Conservation (phyloP, 2,329 filamentous ascomycete species). For the Fusarium staphyleae region DNA sequence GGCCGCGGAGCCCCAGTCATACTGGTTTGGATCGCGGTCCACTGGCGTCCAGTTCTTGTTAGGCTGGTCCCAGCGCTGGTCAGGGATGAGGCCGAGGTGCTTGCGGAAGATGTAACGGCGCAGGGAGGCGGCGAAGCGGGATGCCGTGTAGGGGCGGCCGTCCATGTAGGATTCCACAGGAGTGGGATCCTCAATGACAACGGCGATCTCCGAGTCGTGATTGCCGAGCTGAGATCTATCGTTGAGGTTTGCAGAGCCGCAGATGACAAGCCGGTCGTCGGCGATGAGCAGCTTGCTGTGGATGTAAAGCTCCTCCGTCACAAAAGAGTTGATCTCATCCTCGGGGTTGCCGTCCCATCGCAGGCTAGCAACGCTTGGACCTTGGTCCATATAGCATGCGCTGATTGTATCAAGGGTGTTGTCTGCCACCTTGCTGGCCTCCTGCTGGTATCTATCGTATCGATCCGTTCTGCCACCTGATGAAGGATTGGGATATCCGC, state of each 20-base stretch:
- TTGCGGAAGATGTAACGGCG: conserved; percentile 89
- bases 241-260: conserved; percentile 70
- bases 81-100: conserved; percentile 82
- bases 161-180: conserved; percentile 76
- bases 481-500: not conserved
- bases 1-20: conserved; percentile 73
- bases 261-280: conserved; percentile 83
- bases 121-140: conserved; percentile 78
- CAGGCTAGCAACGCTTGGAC: conserved; percentile 68
- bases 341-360: conserved; percentile 64
- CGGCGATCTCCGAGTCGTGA: conserved; percentile 90
- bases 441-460: conserved; percentile 76
- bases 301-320: conserved; percentile 68
- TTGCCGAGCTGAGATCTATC: conserved; percentile 77
- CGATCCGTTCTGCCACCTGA: conserved; percentile 46
- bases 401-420: conserved; percentile 77
- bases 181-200: conserved; percentile 81
- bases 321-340: conserved; percentile 65
- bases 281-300: conserved; percentile 78
- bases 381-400: conserved; percentile 82
- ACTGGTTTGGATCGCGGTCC: conserved; percentile 72
- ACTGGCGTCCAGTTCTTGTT: conserved; percentile 81
- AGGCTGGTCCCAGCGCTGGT: conserved; percentile 72
- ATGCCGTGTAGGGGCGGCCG: conserved; percentile 73
- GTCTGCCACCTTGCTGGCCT: conserved; percentile 62